phyloP scores from a whole-genome alignment of 2,329 filamentous ascomycete genomes.

The Grosmannia huntii region DNA sequence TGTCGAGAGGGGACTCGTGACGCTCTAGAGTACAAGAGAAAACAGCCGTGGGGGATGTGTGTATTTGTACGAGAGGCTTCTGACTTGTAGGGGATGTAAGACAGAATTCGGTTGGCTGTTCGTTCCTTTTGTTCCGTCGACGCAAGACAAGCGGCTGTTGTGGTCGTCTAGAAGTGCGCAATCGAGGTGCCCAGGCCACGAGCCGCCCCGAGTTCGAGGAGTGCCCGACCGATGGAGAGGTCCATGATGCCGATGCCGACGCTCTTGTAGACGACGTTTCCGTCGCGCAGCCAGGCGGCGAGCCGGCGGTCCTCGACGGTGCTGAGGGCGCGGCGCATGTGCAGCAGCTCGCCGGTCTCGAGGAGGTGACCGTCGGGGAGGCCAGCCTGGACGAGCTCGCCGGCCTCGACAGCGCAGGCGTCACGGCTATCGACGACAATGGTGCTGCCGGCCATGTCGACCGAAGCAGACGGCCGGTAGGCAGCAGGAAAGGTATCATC shows the following conservation, averaged over 20 bases:
- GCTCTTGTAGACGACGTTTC: conserved; percentile 58
- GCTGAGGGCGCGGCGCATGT: conserved; percentile 37
- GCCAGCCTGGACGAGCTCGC: conserved; percentile 52
- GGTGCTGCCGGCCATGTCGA: conserved; percentile 14
- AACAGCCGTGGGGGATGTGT: no score
- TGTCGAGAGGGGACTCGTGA: background rate
- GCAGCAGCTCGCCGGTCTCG: conserved; percentile 45
- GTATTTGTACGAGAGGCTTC: no score
- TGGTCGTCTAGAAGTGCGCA: background rate
- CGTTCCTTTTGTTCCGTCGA: no score
- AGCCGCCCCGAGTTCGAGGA: conserved; percentile 42
- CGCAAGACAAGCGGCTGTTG: no score
- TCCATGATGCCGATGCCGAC: conserved; percentile 59
- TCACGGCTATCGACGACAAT: conserved; percentile 43
- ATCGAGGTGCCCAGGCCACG: conserved; percentile 32
- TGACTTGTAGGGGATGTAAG: no score
- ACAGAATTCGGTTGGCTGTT: no score
- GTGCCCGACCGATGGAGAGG: conserved; percentile 45
- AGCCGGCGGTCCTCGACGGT: conserved; percentile 11
- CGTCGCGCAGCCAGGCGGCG: conserved; percentile 39
- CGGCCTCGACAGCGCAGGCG: conserved; percentile 49
- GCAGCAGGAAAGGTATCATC: background rate
- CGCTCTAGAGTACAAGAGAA: no score
- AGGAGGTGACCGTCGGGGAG: conserved; percentile 44
- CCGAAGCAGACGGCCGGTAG: background rate